Percentiles rank a stretch among this genome's conserved stretches.
These are phyloP conservation scores for Cercospora beticola DNA, from an alignment of 2,329 filamentous ascomycete genomes.

Conservation along the genomic window DNA sequence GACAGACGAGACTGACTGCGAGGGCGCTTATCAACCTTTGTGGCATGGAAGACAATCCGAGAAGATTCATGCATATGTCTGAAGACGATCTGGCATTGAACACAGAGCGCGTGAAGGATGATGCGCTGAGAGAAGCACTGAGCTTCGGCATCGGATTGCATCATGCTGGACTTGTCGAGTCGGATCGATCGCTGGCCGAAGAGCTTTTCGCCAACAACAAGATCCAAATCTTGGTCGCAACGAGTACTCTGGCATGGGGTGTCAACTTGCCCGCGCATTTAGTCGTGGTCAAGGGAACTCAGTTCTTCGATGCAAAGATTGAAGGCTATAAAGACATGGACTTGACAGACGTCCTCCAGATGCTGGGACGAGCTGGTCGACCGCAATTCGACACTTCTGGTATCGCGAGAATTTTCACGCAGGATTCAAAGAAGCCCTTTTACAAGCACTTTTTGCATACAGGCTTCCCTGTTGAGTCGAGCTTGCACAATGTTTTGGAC, in stretches of 20 bases:
- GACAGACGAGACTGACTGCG: conserved; percentile 91
- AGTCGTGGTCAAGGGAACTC: conserved; percentile 96
- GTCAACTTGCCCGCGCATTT: conserved; percentile 96
- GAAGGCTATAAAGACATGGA: conserved; percentile 99
- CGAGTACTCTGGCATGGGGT: conserved; percentile 95
- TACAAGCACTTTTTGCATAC: conserved; percentile 99
- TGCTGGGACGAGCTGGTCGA: conserved; percentile 91
- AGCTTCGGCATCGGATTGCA: conserved; percentile 97
- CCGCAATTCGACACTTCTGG: conserved; percentile 96
- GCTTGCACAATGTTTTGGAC: conserved; percentile 91
- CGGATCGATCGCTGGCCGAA: conserved; percentile 85
- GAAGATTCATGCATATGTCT: conserved; percentile 88
- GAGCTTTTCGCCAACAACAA: conserved; percentile 97
- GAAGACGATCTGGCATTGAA: conserved; percentile 91
- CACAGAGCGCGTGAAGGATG: conserved; percentile 86
- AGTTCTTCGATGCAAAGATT: conserved; percentile 96
- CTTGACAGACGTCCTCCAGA: conserved; percentile 93
- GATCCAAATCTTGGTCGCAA: conserved; percentile 94
- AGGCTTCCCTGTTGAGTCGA: conserved; percentile 95
- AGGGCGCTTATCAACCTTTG: conserved; percentile 97
- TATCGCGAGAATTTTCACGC: conserved; percentile 95
- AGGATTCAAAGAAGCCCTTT: conserved; percentile 96
- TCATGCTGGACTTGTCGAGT: conserved; percentile 94
- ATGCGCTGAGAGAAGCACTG: conserved; percentile 86
- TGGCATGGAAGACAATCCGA: conserved; percentile 96